These are phyloP conservation scores for Hamamelis virginiana DNA, from an alignment of 164 flowering plant species.

Conservation along the genomic window DNA sequence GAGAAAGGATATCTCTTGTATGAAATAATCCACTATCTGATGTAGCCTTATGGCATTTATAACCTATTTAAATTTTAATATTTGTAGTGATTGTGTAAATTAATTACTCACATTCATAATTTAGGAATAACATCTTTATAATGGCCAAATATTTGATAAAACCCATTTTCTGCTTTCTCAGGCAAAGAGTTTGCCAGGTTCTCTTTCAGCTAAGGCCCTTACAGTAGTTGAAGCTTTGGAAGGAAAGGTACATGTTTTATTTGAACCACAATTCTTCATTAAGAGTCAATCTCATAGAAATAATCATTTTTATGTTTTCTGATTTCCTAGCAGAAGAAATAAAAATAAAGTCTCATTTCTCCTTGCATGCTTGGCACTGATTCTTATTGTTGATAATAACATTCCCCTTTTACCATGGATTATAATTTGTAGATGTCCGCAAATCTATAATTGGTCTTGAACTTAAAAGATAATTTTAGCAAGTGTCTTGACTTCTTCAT, in stretches of 20 bases:
- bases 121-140: not conserved
- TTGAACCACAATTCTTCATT: not conserved
- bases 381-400: not conserved
- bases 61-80: not conserved
- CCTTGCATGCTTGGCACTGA: not conserved
- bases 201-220: constrained; percentile 67
- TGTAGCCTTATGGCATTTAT: constrained; percentile 6
- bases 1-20: constrained; percentile 76
- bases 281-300: not conserved
- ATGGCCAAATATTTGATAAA: not conserved
- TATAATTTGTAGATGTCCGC: too few relatives aligned
- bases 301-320: not conserved
- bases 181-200: constrained; percentile 77
- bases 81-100: not conserved
- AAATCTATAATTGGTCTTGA: too few relatives aligned
- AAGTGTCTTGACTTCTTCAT: too few relatives aligned
- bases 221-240: constrained; percentile 79
- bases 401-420: too few relatives aligned
- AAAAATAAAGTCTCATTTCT: not conserved
- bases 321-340: too few relatives aligned
- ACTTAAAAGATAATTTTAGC: too few relatives aligned
- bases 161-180: constrained; percentile 17
- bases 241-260: constrained; percentile 63
- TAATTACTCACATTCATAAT: not conserved
- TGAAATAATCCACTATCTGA: constrained; percentile 18